Percentiles rank a stretch among this genome's conserved stretches.
These are phyloP conservation scores for Amanita fuliginea DNA, from an alignment of 768 basidiomycete genomes.

Conservation along the genomic window DNA sequence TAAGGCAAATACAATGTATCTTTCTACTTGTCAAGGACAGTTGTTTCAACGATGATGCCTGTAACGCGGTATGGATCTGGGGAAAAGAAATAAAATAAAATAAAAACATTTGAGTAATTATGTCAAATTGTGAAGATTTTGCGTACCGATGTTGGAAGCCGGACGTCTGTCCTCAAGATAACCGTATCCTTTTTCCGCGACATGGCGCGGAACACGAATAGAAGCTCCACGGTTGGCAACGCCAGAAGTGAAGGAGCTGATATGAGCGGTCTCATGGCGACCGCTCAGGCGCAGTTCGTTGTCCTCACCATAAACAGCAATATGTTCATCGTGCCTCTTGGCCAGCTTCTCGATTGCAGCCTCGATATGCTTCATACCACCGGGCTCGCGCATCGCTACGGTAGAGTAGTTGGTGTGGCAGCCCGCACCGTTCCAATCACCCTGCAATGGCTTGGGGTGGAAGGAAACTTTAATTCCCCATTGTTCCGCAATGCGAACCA, in stretches of 20 bases:
- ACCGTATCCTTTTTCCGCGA: conserved; percentile 85
- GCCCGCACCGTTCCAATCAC: conserved; percentile 99
- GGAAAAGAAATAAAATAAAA: too few relatives aligned
- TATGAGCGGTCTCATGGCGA: conserved; percentile 95
- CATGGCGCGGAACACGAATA: conserved; percentile 91
- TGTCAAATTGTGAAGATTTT: conserved; percentile 7
- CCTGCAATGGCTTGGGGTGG: conserved; percentile 96
- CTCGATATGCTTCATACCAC: conserved; percentile 89
- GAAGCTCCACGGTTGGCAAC: conserved; percentile 97
- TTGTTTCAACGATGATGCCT: conserved; percentile 81
- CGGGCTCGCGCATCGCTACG: conserved; percentile 85
- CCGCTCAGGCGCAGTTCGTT: conserved; percentile 95
- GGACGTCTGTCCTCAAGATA: conserved; percentile 97
- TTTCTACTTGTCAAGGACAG: conserved; percentile 51
- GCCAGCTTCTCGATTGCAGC: conserved; percentile 88
- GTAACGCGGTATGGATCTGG: conserved; percentile 94
- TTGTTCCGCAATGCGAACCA: conserved; percentile 93
- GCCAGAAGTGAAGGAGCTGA: conserved; percentile 83
- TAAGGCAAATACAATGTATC: background rate
- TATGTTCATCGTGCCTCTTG: conserved; percentile 89
- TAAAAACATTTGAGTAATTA: conserved; percentile 6
- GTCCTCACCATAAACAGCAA: conserved; percentile 96
- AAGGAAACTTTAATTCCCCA: conserved; percentile 97
- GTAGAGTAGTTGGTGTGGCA: conserved; percentile 99
- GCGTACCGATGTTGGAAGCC: conserved; percentile 93